phyloP scores from a whole-genome alignment of 495 filamentous ascomycete species.

The Talaromyces trachyspermus region DNA sequence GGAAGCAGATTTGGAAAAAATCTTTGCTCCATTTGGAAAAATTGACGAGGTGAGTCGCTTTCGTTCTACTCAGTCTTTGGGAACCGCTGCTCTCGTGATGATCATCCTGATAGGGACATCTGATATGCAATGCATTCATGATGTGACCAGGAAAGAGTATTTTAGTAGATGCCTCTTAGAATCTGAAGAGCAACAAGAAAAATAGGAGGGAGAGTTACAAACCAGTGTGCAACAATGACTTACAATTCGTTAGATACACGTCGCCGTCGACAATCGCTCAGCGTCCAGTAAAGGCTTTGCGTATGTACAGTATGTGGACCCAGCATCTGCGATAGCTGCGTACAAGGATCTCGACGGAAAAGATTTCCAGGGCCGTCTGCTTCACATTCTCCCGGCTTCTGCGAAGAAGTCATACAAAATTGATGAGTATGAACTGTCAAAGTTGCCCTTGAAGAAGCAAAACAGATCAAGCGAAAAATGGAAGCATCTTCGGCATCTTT shows the following conservation, averaged over 20 bases:
- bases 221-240: conserved; percentile 20
- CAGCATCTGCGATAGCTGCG: conserved; percentile 66
- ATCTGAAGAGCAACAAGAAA: conserved; percentile 40
- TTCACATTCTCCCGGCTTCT: conserved; percentile 79
- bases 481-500: conserved; percentile 70
- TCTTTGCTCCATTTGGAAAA: conserved; percentile 63
- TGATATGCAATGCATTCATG: conserved; percentile 68
- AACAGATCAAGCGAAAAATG: conserved; percentile 73
- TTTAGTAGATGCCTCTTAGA: conserved; percentile 73
- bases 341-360: conserved; percentile 68
- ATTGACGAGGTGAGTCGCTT: conserved; percentile 75
- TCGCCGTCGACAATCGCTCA: conserved; percentile 59
- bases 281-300: conserved; percentile 79
- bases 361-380: conserved; percentile 81
- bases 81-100: conserved; percentile 59
- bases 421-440: conserved; percentile 79
- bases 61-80: conserved; percentile 2
- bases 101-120: conserved; percentile 99
- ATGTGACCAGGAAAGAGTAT: conserved; percentile 59
- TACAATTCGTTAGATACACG: conserved; percentile 62
- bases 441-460: conserved; percentile 93
- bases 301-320: conserved; percentile 67
- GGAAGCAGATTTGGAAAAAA: conserved; percentile 64
- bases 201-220: not conserved
- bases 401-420: conserved; percentile 73